Percentiles rank a stretch among this genome's conserved stretches.
Conservation (phyloP, 225 moss, liverwort and hornwort species). For the Bryoerythrophyllum caledonicum region DNA sequence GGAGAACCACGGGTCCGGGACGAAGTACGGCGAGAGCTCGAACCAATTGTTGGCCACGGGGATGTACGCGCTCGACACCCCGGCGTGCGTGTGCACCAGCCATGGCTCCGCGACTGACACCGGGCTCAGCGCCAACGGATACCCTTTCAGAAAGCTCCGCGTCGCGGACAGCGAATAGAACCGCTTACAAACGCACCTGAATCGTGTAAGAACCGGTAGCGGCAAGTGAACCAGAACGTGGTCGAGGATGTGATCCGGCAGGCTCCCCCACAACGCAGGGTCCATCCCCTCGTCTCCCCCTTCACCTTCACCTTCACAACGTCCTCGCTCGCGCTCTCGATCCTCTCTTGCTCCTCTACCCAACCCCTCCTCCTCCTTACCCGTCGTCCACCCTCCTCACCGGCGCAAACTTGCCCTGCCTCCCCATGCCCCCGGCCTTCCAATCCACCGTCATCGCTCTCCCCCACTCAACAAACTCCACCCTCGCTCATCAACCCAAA, state of each 20-base stretch:
- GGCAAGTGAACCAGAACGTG: conserved; percentile 52
- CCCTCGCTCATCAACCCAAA: conserved; percentile 22
- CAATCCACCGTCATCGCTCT: conserved; percentile 57
- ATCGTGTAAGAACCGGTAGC: conserved; percentile 51
- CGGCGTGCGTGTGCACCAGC: conserved; percentile 51
- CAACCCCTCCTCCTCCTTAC: conserved; percentile 6
- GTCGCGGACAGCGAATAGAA: conserved; percentile 44
- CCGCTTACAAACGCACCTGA: conserved; percentile 53
- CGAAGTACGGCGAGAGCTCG: conserved; percentile 54
- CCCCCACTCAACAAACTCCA: not conserved
- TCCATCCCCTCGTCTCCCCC: conserved; percentile 34
- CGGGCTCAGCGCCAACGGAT: conserved; percentile 39
- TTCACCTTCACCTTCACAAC: conserved; percentile 25
- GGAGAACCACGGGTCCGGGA: conserved; percentile 54
- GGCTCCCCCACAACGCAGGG: conserved; percentile 48
- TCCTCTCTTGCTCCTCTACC: conserved; percentile 27
- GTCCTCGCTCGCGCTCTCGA: not conserved
- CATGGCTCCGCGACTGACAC: conserved; percentile 47
- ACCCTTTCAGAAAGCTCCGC: conserved; percentile 46
- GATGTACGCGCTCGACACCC: conserved; percentile 44
- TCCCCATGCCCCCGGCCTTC: conserved; percentile 59
- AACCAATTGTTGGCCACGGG: conserved; percentile 53
- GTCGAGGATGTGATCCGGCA: conserved; percentile 56
- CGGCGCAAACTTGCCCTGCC: conserved; percentile 45
- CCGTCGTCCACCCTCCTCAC: conserved; percentile 62